phyloP scores from a whole-genome alignment of 2,329 filamentous ascomycete genomes.

The Pseudocercospora eumusae region DNA sequence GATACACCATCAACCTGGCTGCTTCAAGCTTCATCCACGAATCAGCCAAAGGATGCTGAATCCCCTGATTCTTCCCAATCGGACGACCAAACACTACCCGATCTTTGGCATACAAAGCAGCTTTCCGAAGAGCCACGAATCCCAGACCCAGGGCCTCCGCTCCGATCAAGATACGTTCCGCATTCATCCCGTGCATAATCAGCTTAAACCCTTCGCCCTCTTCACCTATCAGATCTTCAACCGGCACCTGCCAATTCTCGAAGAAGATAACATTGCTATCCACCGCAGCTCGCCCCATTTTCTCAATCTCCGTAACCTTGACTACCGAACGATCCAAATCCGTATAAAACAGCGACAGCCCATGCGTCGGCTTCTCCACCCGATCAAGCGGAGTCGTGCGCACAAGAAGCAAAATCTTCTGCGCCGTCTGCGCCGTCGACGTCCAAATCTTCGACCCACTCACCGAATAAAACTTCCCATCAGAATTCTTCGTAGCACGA shows the following conservation, averaged over 20 bases:
- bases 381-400: slow-evolving; percentile 47
- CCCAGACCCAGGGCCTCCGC: slow-evolving; percentile 53
- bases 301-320: slow-evolving; percentile 48
- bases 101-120: slow-evolving; percentile 66
- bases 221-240: slow-evolving; percentile 43
- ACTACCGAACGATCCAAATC: slow-evolving; percentile 43
- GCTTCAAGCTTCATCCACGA: slow-evolving; percentile 67
- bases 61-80: slow-evolving; percentile 67
- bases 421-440: slow-evolving; percentile 48
- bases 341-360: slow-evolving; percentile 51
- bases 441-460: slow-evolving; percentile 51
- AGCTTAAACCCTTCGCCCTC: slow-evolving; percentile 51
- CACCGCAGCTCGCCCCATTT: slow-evolving; percentile 50
- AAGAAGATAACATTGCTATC: slow-evolving; percentile 51
- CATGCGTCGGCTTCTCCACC: slow-evolving; percentile 47
- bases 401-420: slow-evolving; percentile 49
- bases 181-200: slow-evolving; percentile 77
- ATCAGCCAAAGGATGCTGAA: slow-evolving; percentile 66
- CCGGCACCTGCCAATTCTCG: slow-evolving; percentile 48
- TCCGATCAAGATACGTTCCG: slow-evolving; percentile 71
- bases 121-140: slow-evolving; percentile 50
- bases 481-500: slow-evolving; percentile 35
- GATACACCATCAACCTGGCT: slow-evolving; percentile 65
- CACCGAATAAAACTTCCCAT: slow-evolving; percentile 43
- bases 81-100: slow-evolving; percentile 65